These are phyloP conservation scores for Populus davidiana DNA, from an alignment of 345 rosid species.

Conservation along the genomic window DNA sequence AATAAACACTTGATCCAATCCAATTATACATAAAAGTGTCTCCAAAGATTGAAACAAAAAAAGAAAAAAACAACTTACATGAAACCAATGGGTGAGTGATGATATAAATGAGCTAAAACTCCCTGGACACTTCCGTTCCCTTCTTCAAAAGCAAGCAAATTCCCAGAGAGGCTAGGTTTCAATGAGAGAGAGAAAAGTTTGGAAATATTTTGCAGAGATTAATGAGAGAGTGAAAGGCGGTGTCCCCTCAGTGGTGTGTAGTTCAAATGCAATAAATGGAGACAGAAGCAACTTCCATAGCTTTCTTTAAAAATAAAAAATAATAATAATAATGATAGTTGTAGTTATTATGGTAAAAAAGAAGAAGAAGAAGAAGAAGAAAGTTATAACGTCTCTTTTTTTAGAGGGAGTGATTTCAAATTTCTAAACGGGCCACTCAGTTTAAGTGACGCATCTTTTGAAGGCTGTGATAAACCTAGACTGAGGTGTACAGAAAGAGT, in stretches of 20 bases:
- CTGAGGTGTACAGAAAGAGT: rapidly evolving
- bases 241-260: background rate
- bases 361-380: background rate
- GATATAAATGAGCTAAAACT: constrained; percentile 1
- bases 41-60: background rate
- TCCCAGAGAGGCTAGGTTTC: background rate
- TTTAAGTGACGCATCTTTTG: background rate
- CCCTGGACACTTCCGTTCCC: background rate
- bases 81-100: background rate
- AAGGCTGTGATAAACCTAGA: constrained; percentile 14
- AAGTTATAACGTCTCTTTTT: constrained; percentile 61
- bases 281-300: constrained; percentile 1
- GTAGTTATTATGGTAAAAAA: background rate
- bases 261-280: constrained; percentile 51
- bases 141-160: constrained; percentile 3
- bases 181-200: background rate
- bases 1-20: background rate
- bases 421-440: constrained; percentile 33
- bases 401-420: constrained; percentile 59
- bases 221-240: background rate
- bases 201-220: constrained; percentile 8
- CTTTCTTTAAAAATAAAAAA: background rate
- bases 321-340: background rate
- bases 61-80: constrained; percentile 29
- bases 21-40: background rate